phyloP scores from a whole-genome alignment of 768 basidiomycete genomes.

The Gymnopilus dilepis region DNA sequence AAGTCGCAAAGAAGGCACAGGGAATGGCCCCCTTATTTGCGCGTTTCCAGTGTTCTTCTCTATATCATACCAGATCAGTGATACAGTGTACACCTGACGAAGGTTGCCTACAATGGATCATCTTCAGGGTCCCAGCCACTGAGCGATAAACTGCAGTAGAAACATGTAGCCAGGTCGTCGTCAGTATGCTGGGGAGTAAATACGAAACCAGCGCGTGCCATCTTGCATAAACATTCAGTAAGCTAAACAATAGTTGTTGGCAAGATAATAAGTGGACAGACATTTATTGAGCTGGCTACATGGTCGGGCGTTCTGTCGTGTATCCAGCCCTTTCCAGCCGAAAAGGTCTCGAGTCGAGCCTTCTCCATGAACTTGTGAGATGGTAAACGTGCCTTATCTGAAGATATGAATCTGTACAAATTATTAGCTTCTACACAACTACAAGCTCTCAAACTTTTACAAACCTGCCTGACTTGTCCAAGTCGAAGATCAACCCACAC shows the following conservation, averaged over 20 bases:
- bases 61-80: slow-evolving; percentile 31
- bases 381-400: slow-evolving; percentile 67
- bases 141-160: slow-evolving; percentile 81
- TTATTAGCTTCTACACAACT: slow-evolving; percentile 1
- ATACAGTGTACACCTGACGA: neutral
- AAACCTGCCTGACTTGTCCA: slow-evolving; percentile 62
- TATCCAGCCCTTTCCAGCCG: slow-evolving; percentile 61
- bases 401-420: slow-evolving; percentile 58
- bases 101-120: slow-evolving; percentile 76
- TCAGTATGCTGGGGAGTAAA: slow-evolving; percentile 69
- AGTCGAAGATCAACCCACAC: slow-evolving; percentile 68
- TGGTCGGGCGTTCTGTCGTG: slow-evolving; percentile 69
- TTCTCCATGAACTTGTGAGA: slow-evolving; percentile 71
- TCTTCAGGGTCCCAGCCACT: slow-evolving; percentile 89
- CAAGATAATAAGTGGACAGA: slow-evolving; percentile 27
- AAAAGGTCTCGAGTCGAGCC: slow-evolving; percentile 73
- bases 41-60: slow-evolving; percentile 79
- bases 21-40: slow-evolving; percentile 49
- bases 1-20: slow-evolving; percentile 47
- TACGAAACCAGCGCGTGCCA: slow-evolving; percentile 90
- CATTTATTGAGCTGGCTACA: slow-evolving; percentile 75
- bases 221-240: slow-evolving; percentile 59
- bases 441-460: slow-evolving; percentile 24
- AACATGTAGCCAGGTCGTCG: slow-evolving; percentile 84
- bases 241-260: neutral